These are phyloP conservation scores for Melanomma pulvis-pyrius DNA, from an alignment of 495 filamentous ascomycete species.

Conservation along the genomic window DNA sequence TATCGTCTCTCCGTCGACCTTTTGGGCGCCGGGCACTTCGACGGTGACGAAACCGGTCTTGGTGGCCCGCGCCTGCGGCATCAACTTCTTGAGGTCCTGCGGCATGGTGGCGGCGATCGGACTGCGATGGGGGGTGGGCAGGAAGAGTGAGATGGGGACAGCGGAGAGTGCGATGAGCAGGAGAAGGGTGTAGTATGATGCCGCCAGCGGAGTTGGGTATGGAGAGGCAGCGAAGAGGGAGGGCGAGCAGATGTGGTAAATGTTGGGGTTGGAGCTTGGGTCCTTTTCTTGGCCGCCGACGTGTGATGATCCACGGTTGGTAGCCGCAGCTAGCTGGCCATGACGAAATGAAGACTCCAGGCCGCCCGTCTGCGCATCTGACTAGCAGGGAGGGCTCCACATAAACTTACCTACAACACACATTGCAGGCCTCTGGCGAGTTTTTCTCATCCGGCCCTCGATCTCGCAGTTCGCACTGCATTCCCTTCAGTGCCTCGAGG, in stretches of 20 bases:
- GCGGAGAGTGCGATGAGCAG: slow-evolving; percentile 20
- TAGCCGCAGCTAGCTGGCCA: background rate
- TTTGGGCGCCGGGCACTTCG: slow-evolving; percentile 71
- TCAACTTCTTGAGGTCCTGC: slow-evolving; percentile 51
- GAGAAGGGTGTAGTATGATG: slow-evolving; percentile 7
- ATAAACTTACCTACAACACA: background rate
- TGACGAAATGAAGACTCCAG: background rate
- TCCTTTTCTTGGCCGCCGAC: slow-evolving; percentile 11
- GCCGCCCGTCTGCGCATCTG: background rate
- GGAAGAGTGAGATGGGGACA: slow-evolving; percentile 8
- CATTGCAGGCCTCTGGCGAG: background rate
- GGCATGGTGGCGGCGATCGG: slow-evolving; percentile 27
- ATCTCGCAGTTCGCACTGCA: background rate
- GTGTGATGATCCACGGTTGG: background rate
- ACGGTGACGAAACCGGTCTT: slow-evolving; percentile 72
- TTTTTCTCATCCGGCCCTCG: background rate
- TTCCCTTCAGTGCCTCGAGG: background rate
- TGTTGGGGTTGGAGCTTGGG: slow-evolving; percentile 13
- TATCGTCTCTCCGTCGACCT: slow-evolving; percentile 85
- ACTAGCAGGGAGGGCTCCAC: slow-evolving; percentile 1
- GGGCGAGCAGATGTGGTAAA: background rate
- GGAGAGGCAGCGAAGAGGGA: background rate
- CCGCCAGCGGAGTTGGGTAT: slow-evolving; percentile 29
- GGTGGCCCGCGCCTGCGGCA: slow-evolving; percentile 63
- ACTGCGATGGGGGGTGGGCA: background rate